Evolutionary conservation across 2,329 filamentous ascomycete genomes (phyloP).

Genomic region (Coniochaeta sp.): DNA sequence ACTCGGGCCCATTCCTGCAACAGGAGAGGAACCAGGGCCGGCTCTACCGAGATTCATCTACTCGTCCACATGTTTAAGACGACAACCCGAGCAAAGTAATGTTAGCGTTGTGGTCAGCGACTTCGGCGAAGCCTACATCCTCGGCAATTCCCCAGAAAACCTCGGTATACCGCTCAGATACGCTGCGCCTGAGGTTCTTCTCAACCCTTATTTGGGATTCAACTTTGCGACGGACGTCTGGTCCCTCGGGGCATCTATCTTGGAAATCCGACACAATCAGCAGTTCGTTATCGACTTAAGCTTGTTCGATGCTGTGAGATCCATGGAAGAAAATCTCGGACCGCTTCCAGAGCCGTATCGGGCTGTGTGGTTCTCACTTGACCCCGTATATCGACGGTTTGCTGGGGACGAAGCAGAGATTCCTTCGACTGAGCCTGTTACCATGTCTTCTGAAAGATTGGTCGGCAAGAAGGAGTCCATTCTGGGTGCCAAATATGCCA

Average conservation of each 20-base stretch:
- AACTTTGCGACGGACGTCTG: conserved; percentile 6
- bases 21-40: neutral
- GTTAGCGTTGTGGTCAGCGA: conserved; percentile 6
- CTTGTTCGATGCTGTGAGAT: neutral
- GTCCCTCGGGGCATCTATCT: conserved; percentile 5
- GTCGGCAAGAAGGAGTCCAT: neutral
- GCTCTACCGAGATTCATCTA: conserved; percentile 5
- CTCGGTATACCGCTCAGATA: conserved; percentile 3
- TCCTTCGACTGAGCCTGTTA: neutral
- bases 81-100: neutral
- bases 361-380: neutral
- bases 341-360: conserved; percentile 6
- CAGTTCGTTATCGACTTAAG: neutral
- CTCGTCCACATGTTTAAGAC: neutral
- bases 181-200: conserved; percentile 5
- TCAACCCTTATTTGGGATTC: neutral
- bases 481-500: neutral
- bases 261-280: neutral
- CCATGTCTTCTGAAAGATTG: neutral
- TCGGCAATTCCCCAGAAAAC: neutral
- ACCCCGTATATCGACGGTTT: too few species aligned
- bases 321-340: conserved; percentile 4
- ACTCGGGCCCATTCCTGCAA: neutral
- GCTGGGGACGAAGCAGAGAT: neutral
- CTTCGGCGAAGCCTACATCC: conserved; percentile 9